These are phyloP conservation scores for Nematodospora valgi DNA, from an alignment of 805 yeast species.

Conservation along the genomic window DNA sequence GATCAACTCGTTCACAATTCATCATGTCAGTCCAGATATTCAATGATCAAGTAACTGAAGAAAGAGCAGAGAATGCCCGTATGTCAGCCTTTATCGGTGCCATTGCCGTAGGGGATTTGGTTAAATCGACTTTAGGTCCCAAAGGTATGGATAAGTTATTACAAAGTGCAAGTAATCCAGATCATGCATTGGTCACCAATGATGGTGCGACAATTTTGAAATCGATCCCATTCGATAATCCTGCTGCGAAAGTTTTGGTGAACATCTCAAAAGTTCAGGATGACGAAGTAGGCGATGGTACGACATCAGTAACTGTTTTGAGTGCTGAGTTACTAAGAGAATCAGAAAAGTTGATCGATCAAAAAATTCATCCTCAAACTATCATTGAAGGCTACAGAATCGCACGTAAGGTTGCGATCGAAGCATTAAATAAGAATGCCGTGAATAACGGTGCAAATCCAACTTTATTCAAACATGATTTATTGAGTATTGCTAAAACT, in stretches of 20 bases:
- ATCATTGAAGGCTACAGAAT: slow-evolving; percentile 93
- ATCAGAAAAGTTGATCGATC: slow-evolving; percentile 89
- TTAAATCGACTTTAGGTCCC: slow-evolving; percentile 92
- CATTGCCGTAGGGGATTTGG: slow-evolving; percentile 97
- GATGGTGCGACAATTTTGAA: slow-evolving; percentile 98
- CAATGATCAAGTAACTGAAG: slow-evolving; percentile 97
- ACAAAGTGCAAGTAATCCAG: slow-evolving; percentile 75
- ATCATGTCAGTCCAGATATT: slow-evolving; percentile 82
- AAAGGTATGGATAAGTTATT: slow-evolving; percentile 97
- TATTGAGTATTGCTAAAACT: slow-evolving; percentile 85
- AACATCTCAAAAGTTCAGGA: slow-evolving; percentile 95
- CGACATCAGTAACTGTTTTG: slow-evolving; percentile 89
- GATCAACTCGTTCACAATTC: background rate
- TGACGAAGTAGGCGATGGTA: slow-evolving; percentile 98
- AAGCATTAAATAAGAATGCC: slow-evolving; percentile 73
- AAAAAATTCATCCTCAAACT: slow-evolving; percentile 95
- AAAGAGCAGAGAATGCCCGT: slow-evolving; percentile 97
- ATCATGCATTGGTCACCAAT: slow-evolving; percentile 79
- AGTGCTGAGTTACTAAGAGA: slow-evolving; percentile 90
- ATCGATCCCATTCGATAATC: slow-evolving; percentile 92
- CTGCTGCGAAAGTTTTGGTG: slow-evolving; percentile 94
- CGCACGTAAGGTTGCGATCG: slow-evolving; percentile 81
- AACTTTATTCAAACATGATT: slow-evolving; percentile 67
- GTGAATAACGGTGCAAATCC: slow-evolving; percentile 63
- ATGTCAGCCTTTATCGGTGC: slow-evolving; percentile 97